Conservation (phyloP, 2,329 filamentous ascomycete species). For the Ceratocystis lukuohia region DNA sequence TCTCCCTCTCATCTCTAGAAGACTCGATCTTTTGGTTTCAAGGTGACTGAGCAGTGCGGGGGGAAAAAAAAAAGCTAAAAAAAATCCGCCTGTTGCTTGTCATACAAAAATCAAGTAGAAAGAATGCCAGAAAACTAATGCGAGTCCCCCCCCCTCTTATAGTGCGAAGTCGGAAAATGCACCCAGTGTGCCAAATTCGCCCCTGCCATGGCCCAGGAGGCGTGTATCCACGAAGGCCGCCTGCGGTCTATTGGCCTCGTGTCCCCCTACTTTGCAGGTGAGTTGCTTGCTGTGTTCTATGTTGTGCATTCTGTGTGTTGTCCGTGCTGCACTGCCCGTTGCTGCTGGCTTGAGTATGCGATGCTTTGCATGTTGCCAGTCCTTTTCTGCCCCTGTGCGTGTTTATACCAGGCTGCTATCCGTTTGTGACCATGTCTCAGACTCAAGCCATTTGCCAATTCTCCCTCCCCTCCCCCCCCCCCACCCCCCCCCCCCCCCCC, state of each 20-base stretch:
- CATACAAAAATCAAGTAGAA: not conserved
- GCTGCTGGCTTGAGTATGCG: not conserved
- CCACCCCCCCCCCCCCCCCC: not conserved
- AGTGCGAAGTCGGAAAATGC: conserved; percentile 15
- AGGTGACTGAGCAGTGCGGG: not conserved
- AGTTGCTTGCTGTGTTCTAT: conserved; percentile 4
- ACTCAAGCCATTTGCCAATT: conserved; percentile 6
- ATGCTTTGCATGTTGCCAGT: not conserved
- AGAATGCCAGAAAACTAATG: not conserved
- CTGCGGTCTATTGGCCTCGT: conserved; percentile 11
- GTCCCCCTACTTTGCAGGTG: conserved; percentile 10
- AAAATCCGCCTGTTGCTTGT: not conserved
- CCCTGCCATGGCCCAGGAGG: conserved; percentile 9
- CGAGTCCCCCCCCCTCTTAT: conserved; percentile 2
- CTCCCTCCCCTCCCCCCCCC: not conserved
- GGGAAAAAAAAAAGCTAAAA: not conserved
- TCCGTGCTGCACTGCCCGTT: not conserved
- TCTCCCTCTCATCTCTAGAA: not conserved
- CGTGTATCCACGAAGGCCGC: conserved; percentile 15
- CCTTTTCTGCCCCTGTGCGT: not conserved
- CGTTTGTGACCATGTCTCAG: not conserved
- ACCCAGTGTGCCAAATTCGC: conserved; percentile 13
- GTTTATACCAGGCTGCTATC: conserved; percentile 6
- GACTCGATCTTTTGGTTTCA: not conserved
- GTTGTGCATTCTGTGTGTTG: not conserved